Conservation (phyloP, 345 rosid species). For the Brassica carinata region DNA sequence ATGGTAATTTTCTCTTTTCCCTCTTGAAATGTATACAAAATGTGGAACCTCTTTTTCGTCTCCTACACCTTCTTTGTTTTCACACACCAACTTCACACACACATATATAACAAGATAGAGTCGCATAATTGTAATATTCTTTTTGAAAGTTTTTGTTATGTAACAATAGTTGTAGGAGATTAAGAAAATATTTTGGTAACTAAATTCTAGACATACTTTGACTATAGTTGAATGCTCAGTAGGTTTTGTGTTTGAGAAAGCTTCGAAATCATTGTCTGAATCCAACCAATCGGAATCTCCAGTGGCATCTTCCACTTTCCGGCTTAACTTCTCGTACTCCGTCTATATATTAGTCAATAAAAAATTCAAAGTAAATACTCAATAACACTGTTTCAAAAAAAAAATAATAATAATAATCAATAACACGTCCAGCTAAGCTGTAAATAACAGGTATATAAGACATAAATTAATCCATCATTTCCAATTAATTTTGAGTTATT, state of each 20-base stretch:
- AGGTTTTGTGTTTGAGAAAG: conserved; percentile 13
- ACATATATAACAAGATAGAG: background rate
- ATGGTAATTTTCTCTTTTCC: background rate
- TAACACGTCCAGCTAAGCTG: background rate
- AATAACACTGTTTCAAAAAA: background rate
- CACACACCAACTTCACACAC: background rate
- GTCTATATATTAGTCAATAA: background rate
- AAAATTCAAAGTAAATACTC: background rate
- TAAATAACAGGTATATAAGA: background rate
- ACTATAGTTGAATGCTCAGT: conserved; percentile 4
- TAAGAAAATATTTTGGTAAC: background rate
- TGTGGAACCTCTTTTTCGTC: background rate
- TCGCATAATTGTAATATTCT: background rate
- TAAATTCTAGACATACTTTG: background rate
- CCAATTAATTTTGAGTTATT: background rate
- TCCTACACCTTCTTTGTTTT: background rate
- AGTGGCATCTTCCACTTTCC: conserved; percentile 9
- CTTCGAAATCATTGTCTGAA: conserved; percentile 7
- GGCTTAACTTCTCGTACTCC: background rate
- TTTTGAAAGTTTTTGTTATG: background rate
- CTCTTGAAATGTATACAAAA: conserved; percentile 10
- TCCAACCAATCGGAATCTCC: background rate
- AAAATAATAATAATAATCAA: too few species aligned
- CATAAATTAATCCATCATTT: background rate
- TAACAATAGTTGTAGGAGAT: background rate